Percentiles rank a stretch among this genome's conserved stretches.
Evolutionary conservation across 805 yeast genomes (phyloP).

Genomic region (Zygotorulaspora danielsina): DNA sequence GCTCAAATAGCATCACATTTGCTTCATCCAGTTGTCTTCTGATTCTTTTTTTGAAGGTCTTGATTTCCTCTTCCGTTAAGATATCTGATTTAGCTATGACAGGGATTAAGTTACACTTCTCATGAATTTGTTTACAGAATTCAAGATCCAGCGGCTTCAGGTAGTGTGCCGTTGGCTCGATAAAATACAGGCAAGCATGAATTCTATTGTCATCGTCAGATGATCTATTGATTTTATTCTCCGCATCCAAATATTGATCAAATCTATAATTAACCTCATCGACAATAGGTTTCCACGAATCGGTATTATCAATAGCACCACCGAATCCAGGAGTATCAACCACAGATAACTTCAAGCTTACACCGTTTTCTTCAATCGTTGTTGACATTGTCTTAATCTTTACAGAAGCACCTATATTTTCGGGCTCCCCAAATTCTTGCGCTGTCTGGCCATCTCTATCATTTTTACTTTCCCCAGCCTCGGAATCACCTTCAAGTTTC

Average conservation of each 20-base stretch:
- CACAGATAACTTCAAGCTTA: conserved; percentile 75
- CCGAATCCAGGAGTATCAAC: conserved; percentile 95
- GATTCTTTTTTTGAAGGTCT: conserved; percentile 69
- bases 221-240: conserved; percentile 74
- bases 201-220: conserved; percentile 73
- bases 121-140: conserved; percentile 82
- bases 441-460: conserved; percentile 33
- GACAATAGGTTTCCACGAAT: conserved; percentile 85
- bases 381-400: conserved; percentile 57
- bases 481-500: conserved; percentile 14
- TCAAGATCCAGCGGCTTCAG: conserved; percentile 83
- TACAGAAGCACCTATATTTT: conserved; percentile 39
- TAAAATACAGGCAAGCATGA: conserved; percentile 89
- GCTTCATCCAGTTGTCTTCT: conserved; percentile 71
- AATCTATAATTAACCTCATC: conserved; percentile 84
- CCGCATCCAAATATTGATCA: conserved; percentile 84
- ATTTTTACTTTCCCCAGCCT: conserved; percentile 12
- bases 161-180: conserved; percentile 96
- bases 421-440: conserved; percentile 33
- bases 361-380: conserved; percentile 90
- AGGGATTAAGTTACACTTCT: conserved; percentile 90
- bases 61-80: conserved; percentile 79
- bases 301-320: conserved; percentile 74
- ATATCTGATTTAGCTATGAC: conserved; percentile 94
- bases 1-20: conserved; percentile 70